These are phyloP conservation scores for Starmerella floris DNA, from an alignment of 805 yeast genomes.

Conservation along the genomic window DNA sequence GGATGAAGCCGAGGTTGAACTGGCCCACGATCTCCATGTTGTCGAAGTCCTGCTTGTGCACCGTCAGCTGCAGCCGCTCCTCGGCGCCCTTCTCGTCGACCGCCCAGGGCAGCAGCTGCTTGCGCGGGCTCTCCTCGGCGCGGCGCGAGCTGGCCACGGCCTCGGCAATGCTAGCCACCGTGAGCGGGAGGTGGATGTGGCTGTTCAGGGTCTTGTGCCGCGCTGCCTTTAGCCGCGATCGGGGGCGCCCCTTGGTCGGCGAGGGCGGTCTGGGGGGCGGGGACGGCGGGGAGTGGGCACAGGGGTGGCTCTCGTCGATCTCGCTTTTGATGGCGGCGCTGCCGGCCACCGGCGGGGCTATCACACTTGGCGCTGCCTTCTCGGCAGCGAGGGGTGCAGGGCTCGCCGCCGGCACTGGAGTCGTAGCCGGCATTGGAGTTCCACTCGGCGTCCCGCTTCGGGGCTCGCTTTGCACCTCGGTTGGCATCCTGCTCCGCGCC, in stretches of 20 bases:
- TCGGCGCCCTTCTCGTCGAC: conserved; percentile 42
- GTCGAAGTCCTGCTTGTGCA: conserved; percentile 58
- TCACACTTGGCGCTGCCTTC: background rate
- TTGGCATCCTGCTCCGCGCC: background rate
- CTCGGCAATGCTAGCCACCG: conserved; percentile 8
- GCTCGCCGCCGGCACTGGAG: background rate
- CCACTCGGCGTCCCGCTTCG: too few relatives aligned
- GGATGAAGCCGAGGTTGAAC: conserved; percentile 87
- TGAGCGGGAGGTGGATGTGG: conserved; percentile 18
- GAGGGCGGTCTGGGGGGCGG: too few relatives aligned
- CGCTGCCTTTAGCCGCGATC: background rate
- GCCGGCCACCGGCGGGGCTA: background rate
- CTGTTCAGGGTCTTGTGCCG: conserved; percentile 9
- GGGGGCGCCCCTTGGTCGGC: background rate
- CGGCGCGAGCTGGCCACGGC: conserved; percentile 3
- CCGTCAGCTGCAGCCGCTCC: conserved; percentile 41
- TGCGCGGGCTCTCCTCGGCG: background rate
- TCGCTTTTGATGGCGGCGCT: background rate
- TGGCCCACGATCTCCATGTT: conserved; percentile 80
- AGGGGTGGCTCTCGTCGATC: background rate
- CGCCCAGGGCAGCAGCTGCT: conserved; percentile 23
- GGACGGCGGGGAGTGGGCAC: too few relatives aligned
- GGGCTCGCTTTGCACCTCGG: background rate
- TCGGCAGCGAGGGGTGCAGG: background rate
- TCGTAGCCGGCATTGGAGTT: too few relatives aligned